A percentile compares a stretch with the other conserved stretches of the same genome.
These are phyloP conservation scores for Yarrowia sp. DNA, from an alignment of 805 yeast genomes.

Conservation along the genomic window DNA sequence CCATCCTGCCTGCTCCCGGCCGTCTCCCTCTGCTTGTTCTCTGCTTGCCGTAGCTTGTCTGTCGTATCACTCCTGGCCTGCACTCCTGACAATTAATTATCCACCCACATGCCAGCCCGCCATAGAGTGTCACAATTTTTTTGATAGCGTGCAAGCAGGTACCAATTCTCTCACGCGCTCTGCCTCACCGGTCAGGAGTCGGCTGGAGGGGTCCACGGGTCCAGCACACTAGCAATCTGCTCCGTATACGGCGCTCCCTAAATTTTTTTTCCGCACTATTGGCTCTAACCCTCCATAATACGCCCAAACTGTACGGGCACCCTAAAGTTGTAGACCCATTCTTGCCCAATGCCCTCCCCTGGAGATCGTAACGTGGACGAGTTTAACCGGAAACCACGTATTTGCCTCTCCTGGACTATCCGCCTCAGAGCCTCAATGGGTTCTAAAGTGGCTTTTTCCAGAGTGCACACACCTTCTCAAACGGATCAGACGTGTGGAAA, in stretches of 20 bases:
- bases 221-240: neutral
- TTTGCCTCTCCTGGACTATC: neutral
- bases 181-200: neutral
- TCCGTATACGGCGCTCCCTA: neutral
- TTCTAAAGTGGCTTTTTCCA: too few species aligned
- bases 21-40: neutral
- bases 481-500: too few species aligned
- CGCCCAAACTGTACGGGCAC: neutral
- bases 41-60: neutral
- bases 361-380: neutral
- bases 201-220: neutral
- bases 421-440: too few species aligned
- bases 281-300: too few species aligned
- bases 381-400: neutral
- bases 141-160: neutral
- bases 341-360: too few species aligned
- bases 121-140: neutral
- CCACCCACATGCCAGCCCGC: neutral
- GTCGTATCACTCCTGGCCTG: neutral
- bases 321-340: too few species aligned
- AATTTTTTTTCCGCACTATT: too few species aligned
- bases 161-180: neutral
- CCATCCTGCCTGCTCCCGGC: too few species aligned
- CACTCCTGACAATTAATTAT: neutral
- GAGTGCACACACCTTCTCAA: too few species aligned